These are phyloP conservation scores for Triadica sebifera DNA, from an alignment of 345 rosid genomes.

Conservation along the genomic window DNA sequence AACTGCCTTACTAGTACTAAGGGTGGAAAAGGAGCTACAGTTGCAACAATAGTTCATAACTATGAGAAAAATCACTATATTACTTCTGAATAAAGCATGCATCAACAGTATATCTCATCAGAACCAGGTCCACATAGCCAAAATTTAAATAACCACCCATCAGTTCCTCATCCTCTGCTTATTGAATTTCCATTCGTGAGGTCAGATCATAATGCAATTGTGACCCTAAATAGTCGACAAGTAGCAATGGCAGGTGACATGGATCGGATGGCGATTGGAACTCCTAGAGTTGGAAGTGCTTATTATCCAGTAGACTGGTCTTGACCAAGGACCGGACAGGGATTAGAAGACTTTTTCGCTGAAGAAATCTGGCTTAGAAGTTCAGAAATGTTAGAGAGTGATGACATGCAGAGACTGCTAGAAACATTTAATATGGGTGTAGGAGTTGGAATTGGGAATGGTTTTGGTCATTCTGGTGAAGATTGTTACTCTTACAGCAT, in stretches of 20 bases:
- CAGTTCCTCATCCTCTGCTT: constrained; percentile 49
- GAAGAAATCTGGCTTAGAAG: constrained; percentile 78
- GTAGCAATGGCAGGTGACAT: constrained; percentile 39
- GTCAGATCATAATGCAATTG: constrained; percentile 38
- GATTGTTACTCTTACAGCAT: constrained; percentile 51
- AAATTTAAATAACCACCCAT: constrained; percentile 33
- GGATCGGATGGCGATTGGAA: constrained; percentile 46
- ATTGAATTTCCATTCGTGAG: constrained; percentile 58
- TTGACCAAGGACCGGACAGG: constrained; percentile 44
- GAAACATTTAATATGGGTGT: constrained; percentile 39
- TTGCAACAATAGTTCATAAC: constrained; percentile 23
- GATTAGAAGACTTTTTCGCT: constrained; percentile 56
- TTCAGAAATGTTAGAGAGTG: constrained; percentile 79
- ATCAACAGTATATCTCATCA: constrained; percentile 27
- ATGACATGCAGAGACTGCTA: constrained; percentile 88
- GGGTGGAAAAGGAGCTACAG: constrained; percentile 36
- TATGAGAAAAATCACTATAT: constrained; percentile 24
- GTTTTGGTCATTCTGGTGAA: constrained; percentile 53
- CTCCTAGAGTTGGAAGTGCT: constrained; percentile 35
- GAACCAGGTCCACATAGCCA: constrained; percentile 41
- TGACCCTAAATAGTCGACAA: constrained; percentile 39
- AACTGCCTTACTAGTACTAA: constrained; percentile 45
- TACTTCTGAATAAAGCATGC: constrained; percentile 31
- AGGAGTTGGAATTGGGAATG: constrained; percentile 13
- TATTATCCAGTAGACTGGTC: constrained; percentile 67